These are phyloP conservation scores for Erythrophleum fordii DNA, from an alignment of 306 rosid genomes.

Conservation along the genomic window DNA sequence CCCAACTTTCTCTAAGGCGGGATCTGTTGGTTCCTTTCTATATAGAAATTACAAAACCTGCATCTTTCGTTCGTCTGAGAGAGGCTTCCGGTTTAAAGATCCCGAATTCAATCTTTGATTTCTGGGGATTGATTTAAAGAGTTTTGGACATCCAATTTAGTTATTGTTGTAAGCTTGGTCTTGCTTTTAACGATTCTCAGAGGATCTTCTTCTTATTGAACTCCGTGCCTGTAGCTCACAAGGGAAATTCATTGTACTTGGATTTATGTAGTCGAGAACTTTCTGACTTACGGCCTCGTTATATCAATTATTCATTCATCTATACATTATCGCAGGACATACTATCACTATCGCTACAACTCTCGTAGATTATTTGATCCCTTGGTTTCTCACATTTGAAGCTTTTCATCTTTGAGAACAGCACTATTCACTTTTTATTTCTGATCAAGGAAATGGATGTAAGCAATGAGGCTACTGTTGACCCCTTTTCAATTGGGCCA, in stretches of 20 bases:
- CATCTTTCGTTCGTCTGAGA: neutral
- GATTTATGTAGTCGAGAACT: conserved; percentile 10
- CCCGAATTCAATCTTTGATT: neutral
- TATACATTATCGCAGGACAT: neutral
- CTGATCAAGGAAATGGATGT: conserved; percentile 67
- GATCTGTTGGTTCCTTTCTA: neutral
- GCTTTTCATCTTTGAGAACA: conserved; percentile 25
- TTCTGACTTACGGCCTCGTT: neutral
- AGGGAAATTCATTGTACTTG: conserved; percentile 15
- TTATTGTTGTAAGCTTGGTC: neutral
- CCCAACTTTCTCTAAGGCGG: neutral
- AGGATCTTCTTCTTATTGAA: neutral
- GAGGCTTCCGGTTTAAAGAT: neutral
- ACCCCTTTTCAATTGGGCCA: conserved; percentile 86
- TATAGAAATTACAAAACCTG: neutral
- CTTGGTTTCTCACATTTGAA: conserved; percentile 1
- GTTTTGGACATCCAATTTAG: conserved; percentile 26
- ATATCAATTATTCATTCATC: neutral
- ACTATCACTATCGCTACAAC: neutral
- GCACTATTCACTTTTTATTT: conserved; percentile 2
- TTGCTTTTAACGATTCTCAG: neutral
- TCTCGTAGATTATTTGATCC: conserved; percentile 27
- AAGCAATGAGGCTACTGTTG: conserved; percentile 87
- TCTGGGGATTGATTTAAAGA: conserved; percentile 30
- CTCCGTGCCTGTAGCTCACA: neutral